Evolutionary conservation across 1,284 basidiomycete species (phyloP).

Genomic region (Puccinia coronata): DNA sequence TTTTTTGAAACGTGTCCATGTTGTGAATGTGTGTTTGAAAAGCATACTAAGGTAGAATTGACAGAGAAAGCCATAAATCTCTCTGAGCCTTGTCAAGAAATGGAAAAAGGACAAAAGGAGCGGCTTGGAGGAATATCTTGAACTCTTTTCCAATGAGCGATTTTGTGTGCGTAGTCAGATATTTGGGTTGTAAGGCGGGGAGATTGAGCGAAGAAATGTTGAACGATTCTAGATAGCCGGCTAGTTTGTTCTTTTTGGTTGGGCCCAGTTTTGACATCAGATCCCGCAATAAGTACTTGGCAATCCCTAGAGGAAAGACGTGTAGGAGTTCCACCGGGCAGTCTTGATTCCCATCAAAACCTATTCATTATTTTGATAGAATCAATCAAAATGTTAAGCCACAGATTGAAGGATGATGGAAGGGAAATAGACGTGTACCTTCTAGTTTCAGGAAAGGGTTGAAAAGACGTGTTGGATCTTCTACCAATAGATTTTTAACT

Average conservation of each 20-base stretch:
- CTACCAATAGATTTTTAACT: neutral
- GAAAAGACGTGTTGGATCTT: neutral
- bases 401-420: neutral
- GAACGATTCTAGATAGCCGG: neutral
- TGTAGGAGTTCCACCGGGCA: too few species aligned
- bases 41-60: too few species aligned
- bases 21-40: too few species aligned
- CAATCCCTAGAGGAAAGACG: too few species aligned
- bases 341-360: neutral
- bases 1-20: too few species aligned
- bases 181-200: neutral
- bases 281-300: too few species aligned
- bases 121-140: conserved; percentile 18
- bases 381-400: neutral
- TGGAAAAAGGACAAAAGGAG: neutral
- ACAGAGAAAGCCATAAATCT: neutral
- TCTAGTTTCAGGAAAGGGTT: neutral
- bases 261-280: too few species aligned
- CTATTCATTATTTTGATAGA: too few species aligned
- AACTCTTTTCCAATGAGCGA: conserved; percentile 2
- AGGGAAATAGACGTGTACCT: neutral
- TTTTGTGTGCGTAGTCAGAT: neutral
- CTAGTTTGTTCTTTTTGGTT: conserved; percentile 1
- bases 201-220: neutral
- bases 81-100: neutral